Evolutionary conservation across 805 yeast species (phyloP), one percentile per base, ranked within the genome.

Genomic region (Candida wancherniae): DNA sequence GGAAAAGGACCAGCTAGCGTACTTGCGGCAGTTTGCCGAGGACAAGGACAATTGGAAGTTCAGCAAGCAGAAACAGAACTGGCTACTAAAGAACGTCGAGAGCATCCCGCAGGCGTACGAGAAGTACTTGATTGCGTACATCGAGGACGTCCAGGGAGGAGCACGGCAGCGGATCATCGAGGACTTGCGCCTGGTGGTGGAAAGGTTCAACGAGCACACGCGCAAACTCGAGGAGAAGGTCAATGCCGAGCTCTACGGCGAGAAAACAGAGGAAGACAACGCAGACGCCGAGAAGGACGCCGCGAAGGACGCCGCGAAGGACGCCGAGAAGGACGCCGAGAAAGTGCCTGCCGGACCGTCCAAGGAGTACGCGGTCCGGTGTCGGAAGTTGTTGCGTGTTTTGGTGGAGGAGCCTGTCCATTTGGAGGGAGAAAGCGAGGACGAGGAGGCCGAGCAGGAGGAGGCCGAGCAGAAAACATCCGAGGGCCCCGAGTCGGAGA

Each of bases 1-100:
- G 19, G 90, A 80, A 42, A 77, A 73, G 40, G 94, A 84, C 47
- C 92, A 84, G 52, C 63, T 80, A 20, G 73, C 61, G 1, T 84
- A 84, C 49, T 57, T 84, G 44, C 68, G 73, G 35, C 78, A 71
- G 32, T 84, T 68, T 47, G 51, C 59, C 4, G 66, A 69, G 9
- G 84, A 80, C 40, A 61, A 56, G 37, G 73, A 59, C 0, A 65
- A 69, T 36, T 84, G 94, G 94, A 84, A 84, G 61, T 84, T 84
- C 54, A 79, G 86, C 36, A 84, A 84, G 48, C 88, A 80, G 62
- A 84, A 84, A 42, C 94, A 84, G 56, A 84, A 84, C 50, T 84
- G 94, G 94, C 68, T 84, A 24, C 58, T 84, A 41, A 77, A 76
- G 48, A 77, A 84, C 51, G 55, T 81, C 19, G 66, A 59, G 29